Evolutionary conservation across 768 basidiomycete genomes (phyloP), one percentile per base, ranked within the genome.

Genomic region (Hirschioporus abietinus): DNA sequence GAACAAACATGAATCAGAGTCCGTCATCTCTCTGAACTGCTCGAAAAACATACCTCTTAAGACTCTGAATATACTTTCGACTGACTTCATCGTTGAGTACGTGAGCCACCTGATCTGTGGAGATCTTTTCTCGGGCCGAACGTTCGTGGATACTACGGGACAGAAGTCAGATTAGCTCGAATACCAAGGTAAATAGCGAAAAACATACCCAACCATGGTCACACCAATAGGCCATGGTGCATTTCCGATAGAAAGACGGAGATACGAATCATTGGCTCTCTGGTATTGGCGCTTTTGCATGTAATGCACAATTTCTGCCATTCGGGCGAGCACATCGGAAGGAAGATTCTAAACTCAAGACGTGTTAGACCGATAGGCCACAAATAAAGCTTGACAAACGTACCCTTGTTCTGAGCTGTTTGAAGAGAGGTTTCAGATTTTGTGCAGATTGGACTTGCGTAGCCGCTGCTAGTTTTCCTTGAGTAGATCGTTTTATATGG

Each of bases 161-260:
- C 60, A 64, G 12, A 30, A 58, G 42, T 57, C 30, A 52, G 57
- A 20, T n/a, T n/a, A n/a, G n/a, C n/a, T n/a, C n/a, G 62, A 27
- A 58, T 23, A 58, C 66, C 24, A 58, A n/a, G n/a, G n/a, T 30
- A 10, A 59, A n/a, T 35, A 36, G 35, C 63, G 24, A 2, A 65
- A 57, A 12, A 82, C 89, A 52, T 77, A 95, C 94, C 95, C 96
- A 80, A 99, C 97, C 92, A 96, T 96, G 68, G 97, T 99, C 9
- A 99, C 97, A 58, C 97, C 97, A 73, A 99, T 99, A 1, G 97
- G 97, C 97, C 97, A 99, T 1, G 97, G 96, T 0, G 97, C 96
- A 72, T 97, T 99, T 35, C 97, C 97, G 69, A 99, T 99, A 6
- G 93, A 95, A 52, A 99, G 81, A 7, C 97, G 91, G 25, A 99